These are phyloP conservation scores for Magnusiomyces fungicola DNA, from an alignment of 1,139 yeast genomes.

Conservation along the genomic window DNA sequence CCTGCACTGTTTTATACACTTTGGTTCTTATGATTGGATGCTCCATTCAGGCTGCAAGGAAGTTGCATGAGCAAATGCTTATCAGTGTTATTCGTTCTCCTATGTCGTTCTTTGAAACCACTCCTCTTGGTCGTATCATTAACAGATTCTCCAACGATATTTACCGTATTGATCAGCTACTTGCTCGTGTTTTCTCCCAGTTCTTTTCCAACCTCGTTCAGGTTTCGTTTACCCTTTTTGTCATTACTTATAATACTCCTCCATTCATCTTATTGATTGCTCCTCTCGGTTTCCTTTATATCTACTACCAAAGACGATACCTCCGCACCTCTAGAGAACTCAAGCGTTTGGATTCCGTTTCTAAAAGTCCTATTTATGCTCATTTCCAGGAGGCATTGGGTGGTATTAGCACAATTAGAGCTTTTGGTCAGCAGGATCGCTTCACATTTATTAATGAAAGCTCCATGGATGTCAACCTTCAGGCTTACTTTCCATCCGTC, in stretches of 20 bases:
- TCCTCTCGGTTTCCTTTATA: slow-evolving; percentile 67
- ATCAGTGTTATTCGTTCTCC: slow-evolving; percentile 80
- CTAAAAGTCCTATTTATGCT: slow-evolving; percentile 90
- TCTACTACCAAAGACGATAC: slow-evolving; percentile 84
- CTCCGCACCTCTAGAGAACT: slow-evolving; percentile 86
- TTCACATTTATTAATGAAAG: slow-evolving; percentile 67
- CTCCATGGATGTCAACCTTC: slow-evolving; percentile 76
- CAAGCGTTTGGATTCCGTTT: slow-evolving; percentile 88
- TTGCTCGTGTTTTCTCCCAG: slow-evolving; percentile 78
- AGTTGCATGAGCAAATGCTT: slow-evolving; percentile 75
- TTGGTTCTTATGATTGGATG: slow-evolving; percentile 75
- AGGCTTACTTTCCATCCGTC: slow-evolving; percentile 89
- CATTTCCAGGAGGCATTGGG: slow-evolving; percentile 93
- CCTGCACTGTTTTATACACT: slow-evolving; percentile 59
- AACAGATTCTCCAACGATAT: slow-evolving; percentile 93
- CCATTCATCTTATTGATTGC: slow-evolving; percentile 63
- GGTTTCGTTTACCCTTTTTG: slow-evolving; percentile 75
- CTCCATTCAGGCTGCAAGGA: slow-evolving; percentile 74
- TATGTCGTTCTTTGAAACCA: slow-evolving; percentile 94
- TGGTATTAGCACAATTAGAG: slow-evolving; percentile 86
- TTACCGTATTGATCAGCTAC: slow-evolving; percentile 80
- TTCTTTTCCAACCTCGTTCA: slow-evolving; percentile 66
- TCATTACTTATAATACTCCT: slow-evolving; percentile 85
- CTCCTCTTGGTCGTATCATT: slow-evolving; percentile 90
- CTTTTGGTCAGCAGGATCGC: slow-evolving; percentile 69